Evolutionary conservation across 1,284 basidiomycete species (phyloP), one percentile per base, ranked within the genome.

Genomic region (Cutaneotrichosporon sp.): DNA sequence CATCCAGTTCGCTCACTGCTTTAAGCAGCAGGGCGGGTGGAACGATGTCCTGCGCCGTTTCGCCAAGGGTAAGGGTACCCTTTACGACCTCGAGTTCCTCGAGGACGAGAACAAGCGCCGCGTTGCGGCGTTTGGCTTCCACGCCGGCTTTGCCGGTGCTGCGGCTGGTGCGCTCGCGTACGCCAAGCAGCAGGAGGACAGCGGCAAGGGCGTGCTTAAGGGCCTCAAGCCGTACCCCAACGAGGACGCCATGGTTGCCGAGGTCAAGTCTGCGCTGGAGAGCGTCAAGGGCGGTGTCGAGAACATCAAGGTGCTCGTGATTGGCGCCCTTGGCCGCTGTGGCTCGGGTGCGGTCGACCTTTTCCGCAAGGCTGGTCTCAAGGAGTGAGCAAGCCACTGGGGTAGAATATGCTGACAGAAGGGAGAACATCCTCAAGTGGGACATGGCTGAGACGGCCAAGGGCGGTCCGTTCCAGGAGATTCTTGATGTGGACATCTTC

Each of bases 1-100:
- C 77, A 94, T 99, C 74, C 93, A 97, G 73, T 99, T 98, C 66
- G 94, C 93, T 2, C 96, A 98, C 76, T 97, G 94, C 77, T 99
- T 91, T 83, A 99, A 99, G 79, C 79, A 84, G 47, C 96, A 99
- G 75, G 90, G 81, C 1, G 96, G 96, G 37, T 98, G 96, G 94
- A 81, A 84, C 15, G 80, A 85, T 46, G 84, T 98, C 23, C 84
- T 99, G 39, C 80, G 83, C 26, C 87, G 96, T 40, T 99, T 98
- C 80, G 80, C 84, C 72, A 80, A 82, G 55, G 96, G 94, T 22
- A 81, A 83, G 34, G 94, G 94, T 21, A 87, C 84, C 35, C 80
- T 99, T 42, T 97, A 98, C 78, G 96, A 98, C 75, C 80, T 98
- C 58, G 96, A 99, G 77, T 99, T 98, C 78, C 79, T 98, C 56